Conservation (phyloP, 2,329 filamentous ascomycete genomes). For the Botrytis hyacinthi region DNA sequence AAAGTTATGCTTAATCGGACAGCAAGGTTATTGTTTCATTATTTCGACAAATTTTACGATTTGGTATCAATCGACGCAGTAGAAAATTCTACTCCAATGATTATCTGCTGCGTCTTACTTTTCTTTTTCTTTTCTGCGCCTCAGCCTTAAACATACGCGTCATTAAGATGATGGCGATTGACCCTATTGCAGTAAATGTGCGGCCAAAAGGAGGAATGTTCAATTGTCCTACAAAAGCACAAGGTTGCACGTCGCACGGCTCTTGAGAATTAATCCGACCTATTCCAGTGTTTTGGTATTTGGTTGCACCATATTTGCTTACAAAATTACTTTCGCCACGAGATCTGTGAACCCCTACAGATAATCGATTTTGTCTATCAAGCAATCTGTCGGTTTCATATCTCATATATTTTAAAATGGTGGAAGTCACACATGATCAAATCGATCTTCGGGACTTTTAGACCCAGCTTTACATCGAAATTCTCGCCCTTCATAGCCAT, state of each 20-base stretch:
- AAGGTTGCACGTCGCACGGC: not conserved
- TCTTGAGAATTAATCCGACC: not conserved
- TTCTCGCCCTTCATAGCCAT: not conserved
- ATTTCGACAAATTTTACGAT: not conserved
- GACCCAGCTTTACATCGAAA: not conserved
- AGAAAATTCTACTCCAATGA: not conserved
- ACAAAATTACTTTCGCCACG: not conserved
- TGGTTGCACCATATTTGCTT: constrained; percentile 7
- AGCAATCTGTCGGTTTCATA: not conserved
- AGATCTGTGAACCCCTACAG: constrained; percentile 4
- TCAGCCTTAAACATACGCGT: constrained; percentile 13
- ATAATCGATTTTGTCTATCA: not conserved
- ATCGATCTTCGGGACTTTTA: not conserved
- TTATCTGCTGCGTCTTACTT: not conserved
- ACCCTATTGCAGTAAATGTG: not conserved
- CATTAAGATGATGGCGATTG: not conserved
- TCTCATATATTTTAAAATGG: not conserved
- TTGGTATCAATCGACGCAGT: not conserved
- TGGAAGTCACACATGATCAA: not conserved
- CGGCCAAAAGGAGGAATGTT: not conserved
- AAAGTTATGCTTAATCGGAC: not conserved
- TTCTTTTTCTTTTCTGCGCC: not conserved
- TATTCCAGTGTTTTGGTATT: constrained; percentile 13
- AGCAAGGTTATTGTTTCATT: not conserved
- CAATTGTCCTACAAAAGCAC: not conserved